Evolutionary conservation across 805 yeast genomes (phyloP), one percentile per base, ranked within the genome.

Genomic region (Sungouiella thailandica): DNA sequence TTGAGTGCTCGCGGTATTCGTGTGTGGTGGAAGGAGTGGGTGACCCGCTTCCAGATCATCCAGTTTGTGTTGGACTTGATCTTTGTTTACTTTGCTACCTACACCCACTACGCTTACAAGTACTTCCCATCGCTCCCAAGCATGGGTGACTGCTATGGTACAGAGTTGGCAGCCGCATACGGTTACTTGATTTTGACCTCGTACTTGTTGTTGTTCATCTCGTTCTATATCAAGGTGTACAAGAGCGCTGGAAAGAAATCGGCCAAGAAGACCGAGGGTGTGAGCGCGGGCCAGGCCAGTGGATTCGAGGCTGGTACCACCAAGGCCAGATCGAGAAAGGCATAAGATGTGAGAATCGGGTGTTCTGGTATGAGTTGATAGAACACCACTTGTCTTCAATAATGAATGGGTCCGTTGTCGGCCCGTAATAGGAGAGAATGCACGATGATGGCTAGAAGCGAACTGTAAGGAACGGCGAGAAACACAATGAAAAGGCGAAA

Each of bases 1-100:
- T 71, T 90, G 52, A 74, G 93, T 33, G 85, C 97, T 14, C 76
- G 95, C 58, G 96, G 96, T 38, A 85, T 89, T 56, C 81, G 86
- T 53, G 96, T 90, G 35, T 89, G 97, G 97, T 90, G 98, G 98
- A 90, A 93, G 69, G 94, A 89, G 70, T 90, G 96, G 96, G 96
- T 90, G 47, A 90, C 98, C 36, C 76, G 95, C 46, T 80, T 86
- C 72, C 98, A 90, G 71, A 90, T 90, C 65, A 69, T 85, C 53
- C 98, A 90, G 69, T 90, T 90, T 57, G 66, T 90, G 47, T 72
- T 90, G 55, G 98, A 90, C 62, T 75, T 90, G 55, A 78, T 72
- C 27, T 89, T 90, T 58, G 94, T 93, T 45, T 93, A 88, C 72
- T 88, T 85, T 62, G 96, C 96, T 32, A 83, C 95, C 36, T 90